These are phyloP conservation scores for Colletotrichum sojae DNA, from an alignment of 2,329 filamentous ascomycete genomes.

Conservation along the genomic window DNA sequence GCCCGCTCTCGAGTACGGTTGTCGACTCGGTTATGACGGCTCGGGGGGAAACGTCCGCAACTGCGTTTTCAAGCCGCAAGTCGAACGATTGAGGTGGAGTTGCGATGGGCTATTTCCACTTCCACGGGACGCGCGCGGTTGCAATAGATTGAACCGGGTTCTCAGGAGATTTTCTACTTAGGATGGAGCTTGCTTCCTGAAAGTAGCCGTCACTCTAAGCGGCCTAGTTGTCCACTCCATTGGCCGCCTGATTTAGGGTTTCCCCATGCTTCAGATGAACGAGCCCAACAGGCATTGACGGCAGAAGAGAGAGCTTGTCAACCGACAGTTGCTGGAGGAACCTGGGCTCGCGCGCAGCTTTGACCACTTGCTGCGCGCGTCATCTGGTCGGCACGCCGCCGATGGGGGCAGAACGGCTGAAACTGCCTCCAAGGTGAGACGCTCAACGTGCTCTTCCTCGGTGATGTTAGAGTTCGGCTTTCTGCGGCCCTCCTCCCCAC, in stretches of 20 bases:
- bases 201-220: background rate
- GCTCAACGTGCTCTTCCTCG: background rate
- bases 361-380: background rate
- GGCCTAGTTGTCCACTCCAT: background rate
- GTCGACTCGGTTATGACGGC: too few species aligned
- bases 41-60: too few species aligned
- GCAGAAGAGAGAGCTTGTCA: background rate
- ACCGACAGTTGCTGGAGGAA: background rate
- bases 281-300: background rate
- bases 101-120: too few species aligned
- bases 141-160: background rate
- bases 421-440: background rate
- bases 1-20: too few species aligned
- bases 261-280: conserved; percentile 30
- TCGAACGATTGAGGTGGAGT: too few species aligned
- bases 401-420: background rate
- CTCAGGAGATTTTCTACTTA: background rate
- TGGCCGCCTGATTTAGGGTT: conserved; percentile 1
- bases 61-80: too few species aligned
- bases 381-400: conserved; percentile 10
- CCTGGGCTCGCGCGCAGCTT: background rate
- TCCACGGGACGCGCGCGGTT: background rate
- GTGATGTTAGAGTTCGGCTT: conserved; percentile 1
- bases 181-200: background rate
- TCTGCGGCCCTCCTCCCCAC: background rate